phyloP scores from a whole-genome alignment of 495 filamentous ascomycete species.

The Astrothelium subdiscretum region DNA sequence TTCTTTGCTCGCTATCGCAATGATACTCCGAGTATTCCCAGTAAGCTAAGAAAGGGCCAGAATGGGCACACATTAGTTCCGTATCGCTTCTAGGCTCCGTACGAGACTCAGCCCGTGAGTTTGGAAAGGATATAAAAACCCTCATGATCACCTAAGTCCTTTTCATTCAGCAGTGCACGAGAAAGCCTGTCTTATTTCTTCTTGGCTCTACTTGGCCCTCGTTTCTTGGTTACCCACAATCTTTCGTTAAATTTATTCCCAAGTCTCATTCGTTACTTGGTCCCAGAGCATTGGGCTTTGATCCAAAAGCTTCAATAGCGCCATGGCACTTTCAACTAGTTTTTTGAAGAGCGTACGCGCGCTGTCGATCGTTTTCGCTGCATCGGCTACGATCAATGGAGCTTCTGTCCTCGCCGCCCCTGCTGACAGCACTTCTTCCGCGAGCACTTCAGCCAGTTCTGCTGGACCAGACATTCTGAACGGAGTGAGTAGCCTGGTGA shows the following conservation, averaged over 20 bases:
- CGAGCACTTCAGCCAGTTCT: neutral
- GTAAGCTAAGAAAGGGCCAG: neutral
- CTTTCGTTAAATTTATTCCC: neutral
- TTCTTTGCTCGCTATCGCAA: neutral
- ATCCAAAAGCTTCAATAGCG: neutral
- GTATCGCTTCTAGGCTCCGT: neutral
- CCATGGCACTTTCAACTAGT: neutral
- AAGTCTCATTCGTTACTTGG: neutral
- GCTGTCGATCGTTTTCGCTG: neutral
- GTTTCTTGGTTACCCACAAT: neutral
- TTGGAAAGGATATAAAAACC: neutral
- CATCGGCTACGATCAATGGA: neutral
- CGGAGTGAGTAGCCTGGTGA: constrained; percentile 6
- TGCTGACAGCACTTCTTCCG: neutral
- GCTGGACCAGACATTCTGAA: neutral
- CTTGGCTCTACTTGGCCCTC: neutral
- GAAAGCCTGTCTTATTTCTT: neutral
- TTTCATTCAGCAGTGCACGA: neutral
- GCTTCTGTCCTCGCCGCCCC: neutral
- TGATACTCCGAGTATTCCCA: neutral
- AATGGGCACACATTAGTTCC: neutral
- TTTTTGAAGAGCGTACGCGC: neutral
- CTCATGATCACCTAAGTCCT: neutral
- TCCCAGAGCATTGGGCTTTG: neutral
- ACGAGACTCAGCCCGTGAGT: neutral